Base-by-base conservation (phyloP, 352 stramenopile genomes). In the Phytophthora europaea region DNA sequence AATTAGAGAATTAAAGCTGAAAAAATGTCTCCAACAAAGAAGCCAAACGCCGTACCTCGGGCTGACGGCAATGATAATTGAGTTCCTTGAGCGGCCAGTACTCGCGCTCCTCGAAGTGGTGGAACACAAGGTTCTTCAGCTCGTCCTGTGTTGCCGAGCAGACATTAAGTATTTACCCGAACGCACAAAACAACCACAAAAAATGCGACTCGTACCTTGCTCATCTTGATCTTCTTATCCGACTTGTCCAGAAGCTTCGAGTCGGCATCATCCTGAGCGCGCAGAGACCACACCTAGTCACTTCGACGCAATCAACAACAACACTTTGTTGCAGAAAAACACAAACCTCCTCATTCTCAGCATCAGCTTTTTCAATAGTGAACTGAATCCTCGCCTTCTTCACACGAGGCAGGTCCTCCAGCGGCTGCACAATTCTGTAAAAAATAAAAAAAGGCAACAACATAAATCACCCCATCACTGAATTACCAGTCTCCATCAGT, bases 141-240 rank as follows among this genome's bases (percentile, higher is more conserved):
- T 94, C 90, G 67, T 96, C 90, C 89, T 96, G 62, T 12, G 63
- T 20, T 9, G 40, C 52, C 36, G 51, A 54, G 16, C 55, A 40
- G 26, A 57, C 36, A 66, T 34, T 31, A 7, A 54, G 48, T 31
- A 18, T 31, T 31, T 31, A 9, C 48, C n/a, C 45, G 16, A 22
- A 16, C 8, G 47, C 10, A 53, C 20, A 53, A 7, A 13, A 10
- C 40, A 48, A n/a, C 4, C 3, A 9, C 40, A 48, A 9, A 31
- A 26, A 28, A 28, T 20, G 13, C n/a, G 13, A 53, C 6, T 26
- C 43, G 43, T 78, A 93, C 89, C 76, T 93, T 94, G 86, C 88
- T 94, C 87, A 96, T 95, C 85, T 96, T 95, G 75, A 95, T 83
- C 86, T 95, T 96, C 79, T 94, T 96, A 79, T 92, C 87, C 51